phyloP scores from a whole-genome alignment of 345 rosid species.

The Populus nigra region DNA sequence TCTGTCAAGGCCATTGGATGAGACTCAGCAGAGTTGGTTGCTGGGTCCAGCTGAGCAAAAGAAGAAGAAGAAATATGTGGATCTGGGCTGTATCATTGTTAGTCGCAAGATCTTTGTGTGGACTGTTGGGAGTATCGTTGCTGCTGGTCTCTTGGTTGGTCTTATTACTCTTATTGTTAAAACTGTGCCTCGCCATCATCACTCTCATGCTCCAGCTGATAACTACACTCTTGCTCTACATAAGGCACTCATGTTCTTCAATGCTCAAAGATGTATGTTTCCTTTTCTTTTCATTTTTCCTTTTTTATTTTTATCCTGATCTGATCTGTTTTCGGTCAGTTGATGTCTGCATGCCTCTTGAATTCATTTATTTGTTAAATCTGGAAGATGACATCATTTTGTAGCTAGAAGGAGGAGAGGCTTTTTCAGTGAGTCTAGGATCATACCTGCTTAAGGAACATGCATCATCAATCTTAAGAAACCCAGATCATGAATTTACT shows the following conservation, averaged over 20 bases:
- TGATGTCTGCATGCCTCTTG: background rate
- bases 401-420: background rate
- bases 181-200: slow-evolving; percentile 76
- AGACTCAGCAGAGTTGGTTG: slow-evolving; percentile 99
- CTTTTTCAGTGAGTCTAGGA: background rate
- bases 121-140: slow-evolving; percentile 71
- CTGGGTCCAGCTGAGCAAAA: slow-evolving; percentile 88
- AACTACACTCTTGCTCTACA: slow-evolving; percentile 88
- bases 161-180: slow-evolving; percentile 76
- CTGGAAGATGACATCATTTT: background rate
- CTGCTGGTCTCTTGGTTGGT: slow-evolving; percentile 62
- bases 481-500: background rate
- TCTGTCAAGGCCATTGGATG: slow-evolving; percentile 74
- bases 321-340: background rate
- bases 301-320: background rate
- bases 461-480: background rate
- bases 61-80: slow-evolving; percentile 91
- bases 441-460: background rate
- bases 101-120: slow-evolving; percentile 94
- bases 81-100: slow-evolving; percentile 92
- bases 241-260: slow-evolving; percentile 98
- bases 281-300: background rate
- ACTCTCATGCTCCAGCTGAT: slow-evolving; percentile 52
- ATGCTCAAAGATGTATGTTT: slow-evolving; percentile 76
- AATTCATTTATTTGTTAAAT: background rate